Conservation (phyloP, 1,284 basidiomycete species). For the Ustanciosporium gigantosporum region DNA sequence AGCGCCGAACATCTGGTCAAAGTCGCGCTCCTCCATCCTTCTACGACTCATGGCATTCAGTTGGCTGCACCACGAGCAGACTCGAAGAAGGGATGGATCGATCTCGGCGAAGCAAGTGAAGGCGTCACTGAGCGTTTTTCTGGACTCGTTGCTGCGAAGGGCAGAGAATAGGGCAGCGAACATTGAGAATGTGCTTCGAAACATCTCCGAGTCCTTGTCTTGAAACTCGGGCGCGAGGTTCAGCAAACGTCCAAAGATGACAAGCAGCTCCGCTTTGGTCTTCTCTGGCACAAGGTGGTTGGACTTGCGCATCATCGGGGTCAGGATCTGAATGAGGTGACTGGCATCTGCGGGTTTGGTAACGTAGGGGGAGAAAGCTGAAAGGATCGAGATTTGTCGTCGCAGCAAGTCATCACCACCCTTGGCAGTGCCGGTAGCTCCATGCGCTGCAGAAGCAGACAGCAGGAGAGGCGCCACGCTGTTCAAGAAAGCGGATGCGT, state of each 20-base stretch:
- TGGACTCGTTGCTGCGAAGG: constrained; percentile 40
- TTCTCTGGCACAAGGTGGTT: constrained; percentile 80
- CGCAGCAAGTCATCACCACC: constrained; percentile 74
- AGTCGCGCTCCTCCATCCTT: constrained; percentile 88
- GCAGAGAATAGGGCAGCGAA: constrained; percentile 50
- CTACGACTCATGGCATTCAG: constrained; percentile 85
- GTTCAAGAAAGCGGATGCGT: constrained; percentile 75
- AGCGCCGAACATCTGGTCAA: constrained; percentile 79
- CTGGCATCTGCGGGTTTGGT: constrained; percentile 74
- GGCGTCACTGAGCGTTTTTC: constrained; percentile 41
- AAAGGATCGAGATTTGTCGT: constrained; percentile 80
- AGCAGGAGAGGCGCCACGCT: constrained; percentile 68
- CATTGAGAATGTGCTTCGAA: constrained; percentile 42
- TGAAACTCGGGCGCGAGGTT: constrained; percentile 72
- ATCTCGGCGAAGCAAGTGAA: constrained; percentile 49
- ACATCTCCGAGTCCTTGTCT: constrained; percentile 32
- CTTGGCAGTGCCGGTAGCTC: constrained; percentile 65
- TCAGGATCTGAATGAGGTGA: constrained; percentile 74
- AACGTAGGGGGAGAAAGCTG: constrained; percentile 77
- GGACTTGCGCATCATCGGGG: constrained; percentile 79
- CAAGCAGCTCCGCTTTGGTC: constrained; percentile 81
- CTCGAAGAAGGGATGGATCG: constrained; percentile 32
- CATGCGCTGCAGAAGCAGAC: constrained; percentile 67
- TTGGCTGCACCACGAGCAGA: constrained; percentile 38
- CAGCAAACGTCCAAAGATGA: constrained; percentile 75